These are phyloP conservation scores for Neohortaea acidophila DNA, from an alignment of 495 filamentous ascomycete genomes.

Conservation along the genomic window DNA sequence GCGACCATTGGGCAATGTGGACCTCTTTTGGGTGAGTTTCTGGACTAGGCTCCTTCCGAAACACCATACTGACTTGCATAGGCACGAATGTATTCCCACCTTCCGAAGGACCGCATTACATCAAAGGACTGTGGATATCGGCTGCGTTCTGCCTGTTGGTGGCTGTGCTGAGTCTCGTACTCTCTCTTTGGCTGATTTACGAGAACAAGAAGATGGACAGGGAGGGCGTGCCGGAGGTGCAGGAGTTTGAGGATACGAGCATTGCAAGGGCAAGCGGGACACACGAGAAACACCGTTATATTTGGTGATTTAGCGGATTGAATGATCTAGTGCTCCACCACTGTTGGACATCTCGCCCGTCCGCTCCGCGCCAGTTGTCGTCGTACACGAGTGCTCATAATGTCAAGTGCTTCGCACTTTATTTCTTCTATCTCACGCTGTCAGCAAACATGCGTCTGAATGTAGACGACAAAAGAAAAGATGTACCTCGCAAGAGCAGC, in stretches of 20 bases:
- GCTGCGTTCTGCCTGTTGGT: conserved; percentile 18
- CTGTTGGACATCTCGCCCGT: no score
- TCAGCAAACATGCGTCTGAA: no score
- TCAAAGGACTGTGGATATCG: conserved; percentile 17
- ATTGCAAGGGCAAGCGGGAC: conserved; percentile 10
- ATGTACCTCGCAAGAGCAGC: conserved; percentile 12
- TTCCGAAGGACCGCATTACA: conserved; percentile 13
- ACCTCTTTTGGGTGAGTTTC: conserved; percentile 12
- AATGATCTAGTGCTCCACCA: no score
- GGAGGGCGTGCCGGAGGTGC: conserved; percentile 15
- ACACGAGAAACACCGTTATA: conserved; percentile 16
- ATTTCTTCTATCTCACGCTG: not conserved
- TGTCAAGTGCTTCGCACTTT: no score
- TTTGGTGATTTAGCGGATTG: conserved; percentile 8
- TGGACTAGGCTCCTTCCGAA: not conserved
- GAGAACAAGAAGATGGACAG: conserved; percentile 20
- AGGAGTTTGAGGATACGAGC: conserved; percentile 15
- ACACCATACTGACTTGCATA: no score
- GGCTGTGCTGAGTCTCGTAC: conserved; percentile 7
- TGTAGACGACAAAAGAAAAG: no score
- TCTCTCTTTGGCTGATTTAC: conserved; percentile 13
- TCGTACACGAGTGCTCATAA: no score
- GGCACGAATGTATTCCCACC: conserved; percentile 18
- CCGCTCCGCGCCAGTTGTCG: no score
- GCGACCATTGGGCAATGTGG: conserved; percentile 19